Evolutionary conservation across 495 filamentous ascomycete genomes (phyloP).

Genomic region (Rostrohypoxylon terebratum): DNA sequence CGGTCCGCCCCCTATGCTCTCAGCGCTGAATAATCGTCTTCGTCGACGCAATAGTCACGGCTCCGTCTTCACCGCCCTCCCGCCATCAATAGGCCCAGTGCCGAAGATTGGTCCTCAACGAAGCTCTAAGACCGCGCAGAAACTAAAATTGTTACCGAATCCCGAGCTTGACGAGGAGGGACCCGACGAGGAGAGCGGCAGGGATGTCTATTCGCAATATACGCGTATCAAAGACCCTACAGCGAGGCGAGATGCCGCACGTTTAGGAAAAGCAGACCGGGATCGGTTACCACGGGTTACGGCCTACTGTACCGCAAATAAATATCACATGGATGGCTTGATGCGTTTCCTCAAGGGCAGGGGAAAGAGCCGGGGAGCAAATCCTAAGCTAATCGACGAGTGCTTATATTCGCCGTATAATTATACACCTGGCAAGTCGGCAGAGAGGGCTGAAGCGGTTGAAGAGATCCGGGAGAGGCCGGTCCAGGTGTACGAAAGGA

Average conservation of each 20-base stretch:
- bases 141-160: slow-evolving; percentile 92
- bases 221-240: slow-evolving; percentile 94
- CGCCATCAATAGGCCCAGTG: slow-evolving; percentile 54
- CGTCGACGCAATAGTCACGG: slow-evolving; percentile 86
- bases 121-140: slow-evolving; percentile 94
- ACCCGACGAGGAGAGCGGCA: slow-evolving; percentile 85
- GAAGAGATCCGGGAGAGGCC: slow-evolving; percentile 56
- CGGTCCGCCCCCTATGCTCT: slow-evolving; percentile 72
- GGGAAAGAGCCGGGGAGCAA: slow-evolving; percentile 76
- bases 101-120: slow-evolving; percentile 94
- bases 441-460: slow-evolving; percentile 45
- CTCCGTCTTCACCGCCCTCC: slow-evolving; percentile 63
- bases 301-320: slow-evolving; percentile 93
- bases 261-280: slow-evolving; percentile 92
- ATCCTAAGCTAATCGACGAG: slow-evolving; percentile 93
- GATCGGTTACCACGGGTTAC: slow-evolving; percentile 89
- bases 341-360: slow-evolving; percentile 90
- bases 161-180: slow-evolving; percentile 83
- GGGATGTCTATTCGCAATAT: slow-evolving; percentile 96
- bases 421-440: slow-evolving; percentile 65
- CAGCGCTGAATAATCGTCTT: slow-evolving; percentile 86
- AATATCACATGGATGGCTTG: slow-evolving; percentile 86
- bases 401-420: slow-evolving; percentile 95
- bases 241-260: slow-evolving; percentile 89
- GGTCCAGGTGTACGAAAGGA: slow-evolving; percentile 65